Percentiles rank a stretch among this genome's conserved stretches.
These are phyloP conservation scores for Podospora didyma DNA, from an alignment of 495 filamentous ascomycete species.

Conservation along the genomic window DNA sequence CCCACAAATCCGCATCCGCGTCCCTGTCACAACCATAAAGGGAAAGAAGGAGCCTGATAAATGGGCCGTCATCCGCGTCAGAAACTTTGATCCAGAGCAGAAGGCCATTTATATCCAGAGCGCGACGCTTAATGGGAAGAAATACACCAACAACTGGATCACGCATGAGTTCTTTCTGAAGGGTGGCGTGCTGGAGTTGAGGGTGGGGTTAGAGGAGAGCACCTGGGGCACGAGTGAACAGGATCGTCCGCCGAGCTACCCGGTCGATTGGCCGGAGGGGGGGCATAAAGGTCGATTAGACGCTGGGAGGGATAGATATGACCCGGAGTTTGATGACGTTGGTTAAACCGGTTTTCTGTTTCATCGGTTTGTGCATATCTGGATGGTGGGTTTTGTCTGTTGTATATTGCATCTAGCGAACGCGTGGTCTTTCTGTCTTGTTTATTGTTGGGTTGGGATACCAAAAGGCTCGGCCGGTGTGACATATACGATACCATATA, in stretches of 20 bases:
- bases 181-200: slow-evolving; percentile 61
- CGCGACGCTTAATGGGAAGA: slow-evolving; percentile 58
- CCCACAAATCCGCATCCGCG: slow-evolving; percentile 54
- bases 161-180: slow-evolving; percentile 67
- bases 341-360: no score
- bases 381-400: no score
- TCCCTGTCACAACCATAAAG: background rate
- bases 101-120: slow-evolving; percentile 59
- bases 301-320: no score
- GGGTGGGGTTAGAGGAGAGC: slow-evolving; percentile 58
- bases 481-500: no score
- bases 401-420: no score
- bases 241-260: slow-evolving; percentile 61
- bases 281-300: no score
- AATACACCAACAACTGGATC: slow-evolving; percentile 67
- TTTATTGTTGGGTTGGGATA: no score
- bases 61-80: slow-evolving; percentile 52
- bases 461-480: no score
- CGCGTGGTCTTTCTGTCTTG: no score
- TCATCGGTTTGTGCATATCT: no score
- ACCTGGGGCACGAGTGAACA: slow-evolving; percentile 60
- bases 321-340: no score
- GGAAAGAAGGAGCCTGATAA: slow-evolving; percentile 25
- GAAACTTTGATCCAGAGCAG: slow-evolving; percentile 58
- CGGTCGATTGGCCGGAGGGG: background rate